phyloP scores from a whole-genome alignment of 805 yeast species.

The Barnettozyma californica region DNA sequence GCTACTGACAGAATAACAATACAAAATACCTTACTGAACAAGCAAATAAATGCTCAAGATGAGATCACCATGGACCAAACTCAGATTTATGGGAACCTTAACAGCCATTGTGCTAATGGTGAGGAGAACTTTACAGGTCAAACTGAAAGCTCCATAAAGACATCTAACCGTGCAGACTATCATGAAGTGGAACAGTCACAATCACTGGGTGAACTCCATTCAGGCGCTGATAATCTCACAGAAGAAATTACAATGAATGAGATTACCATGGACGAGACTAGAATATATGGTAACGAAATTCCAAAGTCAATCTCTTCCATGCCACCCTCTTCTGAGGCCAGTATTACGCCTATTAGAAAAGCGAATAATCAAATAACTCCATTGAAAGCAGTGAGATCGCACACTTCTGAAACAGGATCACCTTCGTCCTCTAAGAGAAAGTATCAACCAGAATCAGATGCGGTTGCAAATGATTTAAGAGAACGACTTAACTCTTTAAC shows the following conservation, averaged over 20 bases:
- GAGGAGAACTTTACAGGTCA: not conserved
- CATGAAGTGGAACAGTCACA: not conserved
- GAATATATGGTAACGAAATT: conserved; percentile 1
- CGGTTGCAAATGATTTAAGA: conserved; percentile 14
- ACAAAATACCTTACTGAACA: conserved; percentile 19
- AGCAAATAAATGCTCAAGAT: conserved; percentile 6
- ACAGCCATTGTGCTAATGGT: not conserved
- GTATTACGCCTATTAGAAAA: not conserved
- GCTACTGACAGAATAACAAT: conserved; percentile 15
- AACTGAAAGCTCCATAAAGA: not conserved
- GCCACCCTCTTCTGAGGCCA: not conserved
- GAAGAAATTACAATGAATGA: conserved; percentile 6
- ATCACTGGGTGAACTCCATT: conserved; percentile 3
- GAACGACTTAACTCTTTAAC: conserved; percentile 23
- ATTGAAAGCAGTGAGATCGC: conserved; percentile 22
- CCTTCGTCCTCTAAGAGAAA: conserved; percentile 25
- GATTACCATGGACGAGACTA: conserved; percentile 16
- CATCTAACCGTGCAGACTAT: not conserved
- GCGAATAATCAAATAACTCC: conserved; percentile 15
- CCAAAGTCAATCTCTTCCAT: not conserved
- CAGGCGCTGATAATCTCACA: not conserved
- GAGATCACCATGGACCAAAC: conserved; percentile 19
- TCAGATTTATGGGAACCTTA: conserved; percentile 7
- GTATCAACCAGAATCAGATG: conserved; percentile 4
- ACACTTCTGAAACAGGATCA: conserved; percentile 27